Evolutionary conservation across 495 filamentous ascomycete genomes (phyloP).

Genomic region (Penicillium egyptiacum): DNA sequence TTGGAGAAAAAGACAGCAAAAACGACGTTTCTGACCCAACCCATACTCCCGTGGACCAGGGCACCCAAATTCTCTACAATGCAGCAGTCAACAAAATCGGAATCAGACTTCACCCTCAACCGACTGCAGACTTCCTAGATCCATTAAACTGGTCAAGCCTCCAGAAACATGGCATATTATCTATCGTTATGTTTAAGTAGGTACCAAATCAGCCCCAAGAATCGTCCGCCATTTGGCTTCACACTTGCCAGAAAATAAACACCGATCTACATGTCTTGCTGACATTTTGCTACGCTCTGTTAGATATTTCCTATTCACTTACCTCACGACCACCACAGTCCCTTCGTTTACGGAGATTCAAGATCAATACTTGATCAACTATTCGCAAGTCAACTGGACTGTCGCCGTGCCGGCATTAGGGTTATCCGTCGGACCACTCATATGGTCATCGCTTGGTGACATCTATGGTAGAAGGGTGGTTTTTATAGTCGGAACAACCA

Average conservation of each 20-base stretch:
- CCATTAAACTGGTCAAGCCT: slow-evolving; percentile 56
- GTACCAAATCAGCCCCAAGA: slow-evolving; percentile 8
- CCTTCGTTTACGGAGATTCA: slow-evolving; percentile 57
- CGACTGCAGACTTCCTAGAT: slow-evolving; percentile 55
- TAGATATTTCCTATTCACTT: slow-evolving; percentile 65
- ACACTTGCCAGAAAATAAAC: too few species aligned
- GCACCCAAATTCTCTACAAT: slow-evolving; percentile 16
- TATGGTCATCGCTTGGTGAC: slow-evolving; percentile 59
- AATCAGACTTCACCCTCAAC: slow-evolving; percentile 47
- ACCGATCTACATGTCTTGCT: neutral
- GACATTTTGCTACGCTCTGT: neutral
- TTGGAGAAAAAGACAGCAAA: neutral
- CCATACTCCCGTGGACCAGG: slow-evolving; percentile 8
- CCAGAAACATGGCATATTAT: slow-evolving; percentile 53
- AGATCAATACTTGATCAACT: slow-evolving; percentile 46
- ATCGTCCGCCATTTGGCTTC: neutral
- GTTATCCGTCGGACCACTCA: slow-evolving; percentile 55
- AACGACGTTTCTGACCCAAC: neutral
- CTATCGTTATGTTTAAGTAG: slow-evolving; percentile 60
- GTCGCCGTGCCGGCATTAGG: slow-evolving; percentile 62
- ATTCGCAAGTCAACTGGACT: slow-evolving; percentile 62
- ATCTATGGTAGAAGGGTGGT: slow-evolving; percentile 58
- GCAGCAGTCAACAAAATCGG: slow-evolving; percentile 30
- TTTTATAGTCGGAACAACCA: slow-evolving; percentile 54
- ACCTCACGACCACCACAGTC: slow-evolving; percentile 62